Conservation (phyloP, 2,329 filamentous ascomycete genomes). For the Phialophora tarda region DNA sequence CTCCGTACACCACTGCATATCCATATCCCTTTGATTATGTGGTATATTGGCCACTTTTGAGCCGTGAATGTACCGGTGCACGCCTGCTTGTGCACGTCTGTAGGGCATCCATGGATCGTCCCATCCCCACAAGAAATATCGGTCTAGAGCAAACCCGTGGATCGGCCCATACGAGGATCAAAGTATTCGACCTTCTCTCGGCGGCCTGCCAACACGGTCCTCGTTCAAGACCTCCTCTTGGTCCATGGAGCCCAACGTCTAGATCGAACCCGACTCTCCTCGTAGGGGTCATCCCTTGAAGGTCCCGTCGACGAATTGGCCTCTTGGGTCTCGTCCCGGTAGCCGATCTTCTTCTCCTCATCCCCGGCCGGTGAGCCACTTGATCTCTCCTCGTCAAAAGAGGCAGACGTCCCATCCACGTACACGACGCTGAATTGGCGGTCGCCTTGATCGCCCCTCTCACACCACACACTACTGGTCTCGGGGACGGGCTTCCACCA, state of each 20-base stretch:
- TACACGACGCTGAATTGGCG: slow-evolving; percentile 27
- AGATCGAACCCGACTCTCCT: neutral
- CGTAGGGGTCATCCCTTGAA: neutral
- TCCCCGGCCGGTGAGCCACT: neutral
- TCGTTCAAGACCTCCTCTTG: neutral
- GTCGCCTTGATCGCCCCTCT: slow-evolving; percentile 55
- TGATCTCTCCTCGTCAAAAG: slow-evolving; percentile 5
- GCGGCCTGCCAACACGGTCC: neutral
- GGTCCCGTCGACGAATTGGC: neutral
- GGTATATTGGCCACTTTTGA: too few species aligned
- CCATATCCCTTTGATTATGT: too few species aligned
- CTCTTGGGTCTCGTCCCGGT: neutral
- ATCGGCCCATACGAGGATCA: neutral
- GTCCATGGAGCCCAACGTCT: neutral
- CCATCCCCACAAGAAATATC: neutral
- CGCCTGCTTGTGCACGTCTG: too few species aligned
- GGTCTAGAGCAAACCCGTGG: neutral
- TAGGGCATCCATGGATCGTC: neutral
- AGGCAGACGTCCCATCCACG: slow-evolving; percentile 10
- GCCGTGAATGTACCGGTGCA: too few species aligned
- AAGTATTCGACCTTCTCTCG: neutral
- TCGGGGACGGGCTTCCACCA: slow-evolving; percentile 74
- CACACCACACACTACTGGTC: slow-evolving; percentile 76
- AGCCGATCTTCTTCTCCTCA: neutral
- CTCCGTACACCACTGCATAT: too few species aligned